Base-by-base conservation (phyloP, 108 stramenopile species). In the Cyclotella kingstonii region DNA sequence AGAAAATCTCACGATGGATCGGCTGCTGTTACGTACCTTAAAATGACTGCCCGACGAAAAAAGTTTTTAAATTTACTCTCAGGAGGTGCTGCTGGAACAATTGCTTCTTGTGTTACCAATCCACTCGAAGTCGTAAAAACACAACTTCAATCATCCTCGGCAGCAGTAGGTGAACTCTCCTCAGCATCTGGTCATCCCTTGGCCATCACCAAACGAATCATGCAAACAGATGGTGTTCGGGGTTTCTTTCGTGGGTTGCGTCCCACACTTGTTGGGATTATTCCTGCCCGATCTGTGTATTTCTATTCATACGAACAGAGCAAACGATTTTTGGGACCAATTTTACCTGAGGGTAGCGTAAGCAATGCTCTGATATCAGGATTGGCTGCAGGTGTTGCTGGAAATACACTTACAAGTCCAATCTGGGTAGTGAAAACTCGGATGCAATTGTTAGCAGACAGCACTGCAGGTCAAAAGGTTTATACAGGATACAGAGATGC, bases 371-470 rank as follows among this genome's bases (percentile, higher is more conserved):
- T 90, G 12, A 8, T 86, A 26, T 57, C 86, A 28, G 85, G 87
- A 23, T 69, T 90, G 28, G 26, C 70, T 43, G 84, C 89, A 6
- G 84, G 87, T 21, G 71, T 89, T 26, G 63, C 70, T 21, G 70
- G 82, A 2, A 94, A 93, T 43, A 91, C 95, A 12, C 66, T 95
- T 11, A 95, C 96, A 7, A 94, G 89, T 73, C 96, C 96, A 1
- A 92, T 97, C 58, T 97, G 96, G 94, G 87, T 97, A 79, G 92
- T 97, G 17, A 93, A 90, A 56, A 95, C 95, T 1, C 69, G 95
- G 3, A 82, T 94, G 84, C 93, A 93, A 62, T 74, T 94, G 8
- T 34, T 93, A 41, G 82, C 88, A 10, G 95, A 92, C 57, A 49
- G 60, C 36, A 31, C 85, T 5, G 89, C 87, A 2, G 93, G 93